These are phyloP conservation scores for Penicillium antarcticum DNA, from an alignment of 495 filamentous ascomycete species.

Conservation along the genomic window DNA sequence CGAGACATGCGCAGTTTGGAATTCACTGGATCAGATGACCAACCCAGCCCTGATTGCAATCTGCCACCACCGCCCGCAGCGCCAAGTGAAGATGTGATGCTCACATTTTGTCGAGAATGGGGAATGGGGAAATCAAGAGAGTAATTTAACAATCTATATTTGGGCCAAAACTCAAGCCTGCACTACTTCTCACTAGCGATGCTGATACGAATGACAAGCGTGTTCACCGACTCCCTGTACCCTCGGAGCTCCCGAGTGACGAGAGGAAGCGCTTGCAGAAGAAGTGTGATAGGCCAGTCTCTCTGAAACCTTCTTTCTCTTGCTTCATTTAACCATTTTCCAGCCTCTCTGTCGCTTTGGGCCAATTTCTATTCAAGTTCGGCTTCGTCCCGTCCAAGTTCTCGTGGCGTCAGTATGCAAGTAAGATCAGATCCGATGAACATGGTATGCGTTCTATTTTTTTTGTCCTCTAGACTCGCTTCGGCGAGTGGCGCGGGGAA, in stretches of 20 bases:
- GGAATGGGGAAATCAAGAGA: not conserved
- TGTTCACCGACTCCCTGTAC: conserved; percentile 8
- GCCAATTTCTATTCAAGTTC: not conserved
- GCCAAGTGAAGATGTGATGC: conserved; percentile 3
- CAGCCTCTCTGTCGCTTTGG: conserved; percentile 9
- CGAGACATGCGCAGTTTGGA: conserved; percentile 10
- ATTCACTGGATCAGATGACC: conserved; percentile 17
- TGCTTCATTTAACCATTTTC: conserved; percentile 16
- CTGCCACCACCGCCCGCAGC: not conserved
- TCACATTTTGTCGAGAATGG: not conserved
- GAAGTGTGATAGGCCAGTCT: conserved; percentile 22
- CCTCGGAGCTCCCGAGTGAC: conserved; percentile 18
- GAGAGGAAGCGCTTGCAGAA: conserved; percentile 36
- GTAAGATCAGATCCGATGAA: not conserved
- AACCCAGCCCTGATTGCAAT: conserved; percentile 7
- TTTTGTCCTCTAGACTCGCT: not conserved
- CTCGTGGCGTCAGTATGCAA: not conserved
- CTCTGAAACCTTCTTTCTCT: conserved; percentile 6
- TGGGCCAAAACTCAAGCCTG: conserved; percentile 9
- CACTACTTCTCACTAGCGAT: not conserved
- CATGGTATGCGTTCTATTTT: not conserved
- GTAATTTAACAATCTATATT: conserved; percentile 15
- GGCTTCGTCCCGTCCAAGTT: not conserved
- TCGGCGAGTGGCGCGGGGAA: not conserved
- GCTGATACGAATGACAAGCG: conserved; percentile 1